phyloP scores from a whole-genome alignment of 306 rosid genomes.

The Sicyos baderoa region DNA sequence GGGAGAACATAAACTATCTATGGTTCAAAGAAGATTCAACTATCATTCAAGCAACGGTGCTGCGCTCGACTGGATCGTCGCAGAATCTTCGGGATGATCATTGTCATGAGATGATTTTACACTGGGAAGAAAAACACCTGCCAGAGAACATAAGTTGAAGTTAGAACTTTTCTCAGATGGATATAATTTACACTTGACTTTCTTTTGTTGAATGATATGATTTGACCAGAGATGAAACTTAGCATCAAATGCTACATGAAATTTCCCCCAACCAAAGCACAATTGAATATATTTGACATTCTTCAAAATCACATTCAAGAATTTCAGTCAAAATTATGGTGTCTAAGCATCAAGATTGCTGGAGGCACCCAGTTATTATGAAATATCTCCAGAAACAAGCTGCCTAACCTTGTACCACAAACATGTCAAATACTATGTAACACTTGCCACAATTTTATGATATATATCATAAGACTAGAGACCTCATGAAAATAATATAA shows the following conservation, averaged over 20 bases:
- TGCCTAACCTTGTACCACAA: background rate
- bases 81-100: constrained; percentile 20
- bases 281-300: background rate
- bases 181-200: background rate
- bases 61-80: constrained; percentile 32
- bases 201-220: background rate
- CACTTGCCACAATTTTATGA: background rate
- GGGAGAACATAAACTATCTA: background rate
- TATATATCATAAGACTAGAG: background rate
- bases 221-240: no score
- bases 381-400: constrained; percentile 1
- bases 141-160: constrained; percentile 1
- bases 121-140: constrained; percentile 59
- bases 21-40: constrained; percentile 28
- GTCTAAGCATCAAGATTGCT: background rate
- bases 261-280: no score
- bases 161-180: background rate
- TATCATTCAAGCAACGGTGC: constrained; percentile 47
- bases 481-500: background rate
- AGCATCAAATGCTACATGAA: no score
- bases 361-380: constrained; percentile 3
- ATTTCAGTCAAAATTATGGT: background rate
- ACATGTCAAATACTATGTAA: background rate
- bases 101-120: constrained; percentile 59
- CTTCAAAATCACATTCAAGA: background rate